Evolutionary conservation across 208 protist species (phyloP), one percentile per base, ranked within the genome.

Genomic region (Leishmania martiniquensis): DNA sequence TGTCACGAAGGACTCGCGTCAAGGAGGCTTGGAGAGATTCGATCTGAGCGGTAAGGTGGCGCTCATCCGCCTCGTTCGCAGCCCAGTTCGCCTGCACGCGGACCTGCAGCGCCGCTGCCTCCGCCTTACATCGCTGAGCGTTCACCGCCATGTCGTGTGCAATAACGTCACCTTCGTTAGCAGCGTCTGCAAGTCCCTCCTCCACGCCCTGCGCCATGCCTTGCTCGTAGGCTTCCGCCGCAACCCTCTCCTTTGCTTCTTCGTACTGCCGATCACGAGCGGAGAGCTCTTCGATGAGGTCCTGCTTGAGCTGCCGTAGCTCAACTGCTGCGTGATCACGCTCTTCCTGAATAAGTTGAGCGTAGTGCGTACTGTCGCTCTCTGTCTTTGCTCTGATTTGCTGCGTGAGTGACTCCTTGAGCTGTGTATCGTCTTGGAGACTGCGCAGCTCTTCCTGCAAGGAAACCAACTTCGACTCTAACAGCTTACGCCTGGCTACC

Each of bases 331-430:
- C 84, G 60, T 94, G 87, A 45, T 81, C 79, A 22, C 89, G 62
- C 71, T 95, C 91, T 51, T 93, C 87, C 67, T 94, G 88, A 57
- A 95, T 72, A 69, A 95, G 73, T 55, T 89, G 82, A 5, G 74
- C 82, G 77, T 91, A 95, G 75, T 94, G 85, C 29, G 84, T 51
- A 10, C 81, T 82, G 77, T 95, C 91, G 69, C 73, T 87, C 49
- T 95, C 87, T 70, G 91, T 91, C 80, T 94, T 94, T 66, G 79
- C 78, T 45, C 75, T 70, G 29, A 76, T 80, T 42, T 93, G 85
- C 69, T 91, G 86, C 52, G 89, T 85, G 72, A 87, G 85, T 49
- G 80, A 77, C 67, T 93, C 83, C 72, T 95, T 95, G 22, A 85
- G 39, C 59, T 85, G 77, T 42, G 83, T 47, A 32, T 89, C 89